Conservation (phyloP, 2,329 filamentous ascomycete genomes). For the Xylaria sp. region DNA sequence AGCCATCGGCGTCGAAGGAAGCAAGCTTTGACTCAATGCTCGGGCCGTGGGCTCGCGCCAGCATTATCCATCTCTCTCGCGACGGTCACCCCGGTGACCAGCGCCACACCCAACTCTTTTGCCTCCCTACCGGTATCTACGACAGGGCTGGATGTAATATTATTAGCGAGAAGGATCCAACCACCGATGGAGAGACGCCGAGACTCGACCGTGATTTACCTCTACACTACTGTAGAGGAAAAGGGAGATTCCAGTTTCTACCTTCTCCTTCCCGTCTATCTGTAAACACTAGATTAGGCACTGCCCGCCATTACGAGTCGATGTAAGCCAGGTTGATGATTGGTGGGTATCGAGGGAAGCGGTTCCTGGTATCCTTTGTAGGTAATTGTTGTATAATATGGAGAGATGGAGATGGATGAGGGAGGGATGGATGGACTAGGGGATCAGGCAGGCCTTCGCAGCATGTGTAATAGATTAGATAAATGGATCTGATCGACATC, state of each 20-base stretch:
- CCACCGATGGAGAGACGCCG: slow-evolving; percentile 18
- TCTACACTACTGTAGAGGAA: not conserved
- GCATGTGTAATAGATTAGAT: not conserved
- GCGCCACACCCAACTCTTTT: slow-evolving; percentile 18
- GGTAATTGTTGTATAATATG: slow-evolving; percentile 9
- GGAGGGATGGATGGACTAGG: not conserved
- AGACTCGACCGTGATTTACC: slow-evolving; percentile 14
- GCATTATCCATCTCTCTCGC: slow-evolving; percentile 9
- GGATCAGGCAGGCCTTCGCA: not conserved
- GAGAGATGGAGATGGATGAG: not conserved
- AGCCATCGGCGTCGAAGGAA: not conserved
- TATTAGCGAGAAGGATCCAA: slow-evolving; percentile 21
- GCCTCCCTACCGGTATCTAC: not conserved
- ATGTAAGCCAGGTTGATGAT: not conserved
- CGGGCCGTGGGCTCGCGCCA: slow-evolving; percentile 21
- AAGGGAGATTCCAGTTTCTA: not conserved
- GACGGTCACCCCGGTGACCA: slow-evolving; percentile 20
- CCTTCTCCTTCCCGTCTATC: not conserved
- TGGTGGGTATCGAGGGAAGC: not conserved
- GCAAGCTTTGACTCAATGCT: slow-evolving; percentile 13
- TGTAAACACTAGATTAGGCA: not conserved
- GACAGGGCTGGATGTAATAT: slow-evolving; percentile 16
- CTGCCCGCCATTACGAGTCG: not conserved
- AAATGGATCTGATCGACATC: not conserved
- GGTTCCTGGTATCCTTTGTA: not conserved